Percentiles rank a stretch among this genome's conserved stretches.
These are phyloP conservation scores for Haplosporangium gracile DNA, from an alignment of 192 early-diverging fungal species.

Conservation along the genomic window DNA sequence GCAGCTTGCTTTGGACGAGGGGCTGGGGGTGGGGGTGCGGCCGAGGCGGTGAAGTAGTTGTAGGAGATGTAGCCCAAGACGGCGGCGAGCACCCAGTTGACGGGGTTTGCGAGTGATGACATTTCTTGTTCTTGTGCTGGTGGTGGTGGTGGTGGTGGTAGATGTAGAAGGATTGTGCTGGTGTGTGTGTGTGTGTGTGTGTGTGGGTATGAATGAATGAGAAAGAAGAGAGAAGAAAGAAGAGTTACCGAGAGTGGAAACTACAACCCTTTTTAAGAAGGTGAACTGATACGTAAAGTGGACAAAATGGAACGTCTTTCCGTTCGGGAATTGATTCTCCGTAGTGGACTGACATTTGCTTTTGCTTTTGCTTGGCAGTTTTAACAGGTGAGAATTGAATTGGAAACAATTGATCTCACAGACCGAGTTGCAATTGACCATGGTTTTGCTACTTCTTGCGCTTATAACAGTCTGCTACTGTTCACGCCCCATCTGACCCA, in stretches of 20 bases:
- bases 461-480: too few relatives aligned
- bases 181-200: too few relatives aligned
- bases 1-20: slow-evolving; percentile 63
- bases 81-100: slow-evolving; percentile 77
- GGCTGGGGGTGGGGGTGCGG: slow-evolving; percentile 29
- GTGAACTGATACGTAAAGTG: neutral
- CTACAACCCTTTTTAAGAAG: neutral
- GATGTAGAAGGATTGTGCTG: neutral
- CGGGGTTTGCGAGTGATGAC: slow-evolving; percentile 64
- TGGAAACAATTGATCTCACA: too few relatives aligned
- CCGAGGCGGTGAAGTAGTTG: slow-evolving; percentile 57
- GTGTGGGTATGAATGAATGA: neutral
- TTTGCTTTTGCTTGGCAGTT: too few relatives aligned
- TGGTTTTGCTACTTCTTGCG: too few relatives aligned
- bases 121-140: neutral
- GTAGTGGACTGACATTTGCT: too few relatives aligned
- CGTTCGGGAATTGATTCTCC: too few relatives aligned
- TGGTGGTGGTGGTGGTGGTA: neutral
- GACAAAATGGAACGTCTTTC: neutral
- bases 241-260: neutral
- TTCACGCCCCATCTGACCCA: too few relatives aligned
- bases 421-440: too few relatives aligned
- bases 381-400: too few relatives aligned
- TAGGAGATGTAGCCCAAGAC: slow-evolving; percentile 69
- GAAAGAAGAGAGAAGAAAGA: neutral